Evolutionary conservation across 345 rosid species (phyloP), one percentile per base, ranked within the genome.

Genomic region (Salix suchowensis): DNA sequence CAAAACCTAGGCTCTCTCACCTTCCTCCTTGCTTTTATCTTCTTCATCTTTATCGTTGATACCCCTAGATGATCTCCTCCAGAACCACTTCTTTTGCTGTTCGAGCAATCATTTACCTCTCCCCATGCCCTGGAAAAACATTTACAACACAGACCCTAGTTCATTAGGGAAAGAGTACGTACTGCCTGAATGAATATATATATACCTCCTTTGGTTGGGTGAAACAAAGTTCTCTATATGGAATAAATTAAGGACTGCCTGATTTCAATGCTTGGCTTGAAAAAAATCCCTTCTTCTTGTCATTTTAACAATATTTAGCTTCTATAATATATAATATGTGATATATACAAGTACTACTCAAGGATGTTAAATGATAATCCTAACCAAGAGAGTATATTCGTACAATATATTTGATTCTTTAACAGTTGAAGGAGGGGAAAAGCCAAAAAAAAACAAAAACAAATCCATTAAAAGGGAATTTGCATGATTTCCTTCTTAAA

Each of bases 1-100:
- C 97, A 91, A 82, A 96, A 96, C 85, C 99, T 88, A 21, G 99
- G 99, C 65, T 96, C 99, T 66, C 99, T 93, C 60, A 96, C 93
- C 87, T 91, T 96, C 78, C 90, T 93, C 79, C 97, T 91, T 76
- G 90, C 85, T 81, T 90, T 92, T 5, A 87, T 83, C 85, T 90
- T 93, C 88, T 93, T 96, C 92, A 89, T 89, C 71, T 90, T 96
- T 85, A 89, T 70, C 15, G 89, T 68, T 3, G 96, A 87, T 71
- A 88, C 80, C 39, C 97, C 91, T 15, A 87, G 74, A 67, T 82
- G 67, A 68, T 82, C 71, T 67, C 39, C 86, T 69, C 81, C 85
- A 23, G 26, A 58, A 23, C 74, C 75, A 54, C 58, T 80, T 80
- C 86, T 87, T 84, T 87, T 86, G 81, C 76, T 84, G 77, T 80